phyloP scores from a whole-genome alignment of 805 yeast species.

The Hanseniaspora hatyaiensis region DNA sequence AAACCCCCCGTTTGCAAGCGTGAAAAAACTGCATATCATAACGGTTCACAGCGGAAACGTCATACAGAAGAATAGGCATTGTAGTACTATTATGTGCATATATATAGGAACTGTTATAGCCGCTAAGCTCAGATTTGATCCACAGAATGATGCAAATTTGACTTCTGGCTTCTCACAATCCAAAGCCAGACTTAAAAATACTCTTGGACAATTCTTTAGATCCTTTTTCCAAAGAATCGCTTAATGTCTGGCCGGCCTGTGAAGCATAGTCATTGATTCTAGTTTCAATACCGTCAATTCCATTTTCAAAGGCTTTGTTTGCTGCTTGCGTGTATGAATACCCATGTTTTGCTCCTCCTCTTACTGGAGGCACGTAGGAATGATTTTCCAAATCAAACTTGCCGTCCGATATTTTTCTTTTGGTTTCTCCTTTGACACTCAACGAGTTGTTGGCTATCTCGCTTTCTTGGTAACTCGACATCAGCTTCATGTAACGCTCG shows the following conservation, averaged over 20 bases:
- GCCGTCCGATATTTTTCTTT: conserved; percentile 20
- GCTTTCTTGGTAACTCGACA: conserved; percentile 47
- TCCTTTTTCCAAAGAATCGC: conserved; percentile 39
- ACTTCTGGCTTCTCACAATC: conserved; percentile 29
- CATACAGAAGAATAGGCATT: no score
- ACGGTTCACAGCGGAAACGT: no score
- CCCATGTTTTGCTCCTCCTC: conserved; percentile 30
- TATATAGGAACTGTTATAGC: no score
- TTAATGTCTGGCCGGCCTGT: conserved; percentile 41
- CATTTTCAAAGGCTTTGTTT: conserved; percentile 38
- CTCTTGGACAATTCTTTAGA: conserved; percentile 42
- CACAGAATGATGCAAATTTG: no score
- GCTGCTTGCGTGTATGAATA: conserved; percentile 34
- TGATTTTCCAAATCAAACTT: conserved; percentile 22
- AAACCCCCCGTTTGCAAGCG: no score
- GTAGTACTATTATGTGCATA: no score
- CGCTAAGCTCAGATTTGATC: no score
- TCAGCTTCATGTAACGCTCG: conserved; percentile 40
- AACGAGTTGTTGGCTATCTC: conserved; percentile 39
- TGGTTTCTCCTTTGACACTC: conserved; percentile 13
- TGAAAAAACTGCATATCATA: no score
- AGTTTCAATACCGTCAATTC: conserved; percentile 44
- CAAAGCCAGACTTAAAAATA: conserved; percentile 44
- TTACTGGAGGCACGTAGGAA: conserved; percentile 39
- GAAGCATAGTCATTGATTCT: conserved; percentile 47